Base-by-base conservation (phyloP, 2,329 filamentous ascomycete genomes). In the Neurospora sp. region DNA sequence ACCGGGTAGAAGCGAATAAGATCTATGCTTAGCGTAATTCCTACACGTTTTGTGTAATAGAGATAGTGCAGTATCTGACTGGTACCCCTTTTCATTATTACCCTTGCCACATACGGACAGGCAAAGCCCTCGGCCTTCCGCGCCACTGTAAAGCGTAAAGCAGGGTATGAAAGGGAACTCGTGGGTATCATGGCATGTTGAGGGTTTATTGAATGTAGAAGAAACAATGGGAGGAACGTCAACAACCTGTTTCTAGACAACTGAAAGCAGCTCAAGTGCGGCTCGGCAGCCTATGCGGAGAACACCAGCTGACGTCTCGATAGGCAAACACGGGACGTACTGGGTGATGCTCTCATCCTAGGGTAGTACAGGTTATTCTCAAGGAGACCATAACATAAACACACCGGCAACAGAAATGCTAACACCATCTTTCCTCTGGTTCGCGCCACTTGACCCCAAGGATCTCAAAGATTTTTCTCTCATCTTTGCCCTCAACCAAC, bases 361-460 rank as follows among this genome's bases (percentile, higher is more conserved):
- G 2, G 9, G 33, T 11, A 19, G 38, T 67, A 15, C n/a, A 23
- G 2, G 0, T 1, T 4, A n/a, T 38, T 19, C 2, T 33, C 52
- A 17, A 62, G 52, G 23, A 62, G 13, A 10, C 13, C 28, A 58
- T 15, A 15, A 39, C 9, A 19, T 39, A 19, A 68, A 39, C 4
- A 42, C 1, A 43, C 5, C 10, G 43, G 0, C n/a, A 66, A 11
- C 17, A 2, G 2, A 23, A 10, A 28, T 2, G 15, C 84, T 78
- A 93, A 77, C 92, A 94, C 82, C 92, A 91, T 70, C 93, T 84
- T 78, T 96, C 88, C 77, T 89, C 84, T 9, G 93, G 91, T 76
- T 90, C 88, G 75, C 93, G 86, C 91, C 93, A 97, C 58, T 91
- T 89, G n/a, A 97, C 93, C 0, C 91, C 92, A 69, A 97, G 79